Evolutionary conservation across 164 flowering plant species (phyloP), one percentile per base, ranked within the genome.

Genomic region (Nymphaea thermarum): DNA sequence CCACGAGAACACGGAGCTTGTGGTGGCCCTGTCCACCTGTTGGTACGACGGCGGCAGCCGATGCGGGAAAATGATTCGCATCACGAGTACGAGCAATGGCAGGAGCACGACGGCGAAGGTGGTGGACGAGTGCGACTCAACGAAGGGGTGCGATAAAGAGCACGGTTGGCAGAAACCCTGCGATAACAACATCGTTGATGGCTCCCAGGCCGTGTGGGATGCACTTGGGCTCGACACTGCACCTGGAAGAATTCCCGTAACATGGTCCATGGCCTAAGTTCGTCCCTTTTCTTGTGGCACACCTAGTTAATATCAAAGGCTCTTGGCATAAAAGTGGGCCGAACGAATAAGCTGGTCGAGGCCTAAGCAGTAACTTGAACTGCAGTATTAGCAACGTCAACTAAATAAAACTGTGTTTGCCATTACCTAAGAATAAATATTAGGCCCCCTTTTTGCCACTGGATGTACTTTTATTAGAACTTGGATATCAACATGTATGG

Each of bases 101-200:
- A 25, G n/a, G 44, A 59, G 64, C n/a, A 53, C 62, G 17, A n/a
- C 44, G 51, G 70, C 70, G 4, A 68, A 59, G 70, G 70, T 68
- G 17, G 72, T 70, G 5, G 68, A 70, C 57, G 72, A 70, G 57
- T 70, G 72, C 65, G 72, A 70, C 43, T 70, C 72, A 4, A n/a
- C 63, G 3, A 65, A 15, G 47, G 72, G 72, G 15, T 65, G 72
- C 47, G 71, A 68, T 44, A n/a, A 57, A 2, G 60, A 61, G 15
- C 71, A 61, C n/a, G 60, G 18, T 43, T 62, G 16, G 65, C 71
- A 68, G 14, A 55, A 65, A 4, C 71, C 71, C 5, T 62, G 59
- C 25, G 47, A 64, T 3, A 68, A 61, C 60, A 68, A 68, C 65
- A 68, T 68, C 12, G 57, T 68, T 2, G 65, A 68, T 61, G 71